Evolutionary conservation across 352 stramenopile species (phyloP).

Genomic region (Pythium coloratum): DNA sequence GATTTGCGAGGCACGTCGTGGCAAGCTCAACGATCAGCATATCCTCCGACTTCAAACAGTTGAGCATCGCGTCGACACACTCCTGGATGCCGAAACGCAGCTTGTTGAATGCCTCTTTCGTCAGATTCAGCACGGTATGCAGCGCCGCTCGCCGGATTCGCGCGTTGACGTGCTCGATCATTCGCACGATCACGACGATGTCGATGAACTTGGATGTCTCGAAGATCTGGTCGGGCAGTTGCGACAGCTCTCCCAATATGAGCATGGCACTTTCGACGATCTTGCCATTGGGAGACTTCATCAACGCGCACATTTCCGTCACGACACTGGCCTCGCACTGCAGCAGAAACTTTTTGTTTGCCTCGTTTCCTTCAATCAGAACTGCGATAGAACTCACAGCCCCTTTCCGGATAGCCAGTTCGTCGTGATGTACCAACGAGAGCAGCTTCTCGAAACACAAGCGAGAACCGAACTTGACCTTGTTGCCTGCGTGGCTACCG

Average conservation of each 20-base stretch:
- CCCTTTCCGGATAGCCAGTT: conserved; percentile 63
- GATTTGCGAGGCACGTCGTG: conserved; percentile 59
- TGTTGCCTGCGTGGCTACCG: conserved; percentile 70
- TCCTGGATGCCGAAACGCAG: conserved; percentile 61
- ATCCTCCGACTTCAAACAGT: conserved; percentile 54
- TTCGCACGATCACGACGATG: conserved; percentile 52
- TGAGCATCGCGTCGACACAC: conserved; percentile 53
- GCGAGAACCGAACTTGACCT: conserved; percentile 73
- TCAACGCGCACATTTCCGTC: conserved; percentile 53
- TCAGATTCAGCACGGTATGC: conserved; percentile 56
- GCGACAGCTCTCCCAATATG: conserved; percentile 65
- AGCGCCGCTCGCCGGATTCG: conserved; percentile 60
- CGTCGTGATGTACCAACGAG: conserved; percentile 58
- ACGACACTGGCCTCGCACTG: conserved; percentile 57
- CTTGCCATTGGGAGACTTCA: conserved; percentile 63
- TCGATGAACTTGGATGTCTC: conserved; percentile 77
- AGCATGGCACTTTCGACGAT: conserved; percentile 74
- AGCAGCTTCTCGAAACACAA: conserved; percentile 76
- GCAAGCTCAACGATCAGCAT: conserved; percentile 64
- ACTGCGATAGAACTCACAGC: conserved; percentile 60
- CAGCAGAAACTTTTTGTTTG: conserved; percentile 67
- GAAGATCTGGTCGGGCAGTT: conserved; percentile 56
- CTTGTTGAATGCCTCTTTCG: conserved; percentile 81
- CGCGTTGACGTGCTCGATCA: conserved; percentile 61
- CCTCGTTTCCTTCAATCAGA: conserved; percentile 64